Evolutionary conservation across 345 rosid species (phyloP), one percentile per base, ranked within the genome.

Genomic region (Pelargonium nanum): DNA sequence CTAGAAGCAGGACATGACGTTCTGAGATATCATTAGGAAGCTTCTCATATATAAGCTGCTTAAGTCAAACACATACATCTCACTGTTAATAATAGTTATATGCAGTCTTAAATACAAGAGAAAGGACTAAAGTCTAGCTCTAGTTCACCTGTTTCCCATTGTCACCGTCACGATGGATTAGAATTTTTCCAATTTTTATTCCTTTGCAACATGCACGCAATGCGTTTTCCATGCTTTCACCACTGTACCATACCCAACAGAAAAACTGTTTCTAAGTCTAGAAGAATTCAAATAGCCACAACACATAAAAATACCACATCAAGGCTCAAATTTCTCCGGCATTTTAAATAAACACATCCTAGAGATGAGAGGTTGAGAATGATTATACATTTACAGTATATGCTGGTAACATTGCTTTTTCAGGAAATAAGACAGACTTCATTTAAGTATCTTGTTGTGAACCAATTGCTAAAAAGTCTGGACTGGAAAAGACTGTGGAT

Each of bases 211-310:
- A 87, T 3, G 97, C 97, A 8, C 95, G 99, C 58, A 94, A 66
- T 8, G 99, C 96, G 52, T 94, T 90, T 86, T 94, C 97, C 99
- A 90, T 94, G 81, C 97, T 94, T 74, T 94, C 99, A 67, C 99
- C 97, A 78, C 99, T 94, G 70, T 28, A 61, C 70, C 66, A 72
- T n/a, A 24, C n/a, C 22, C 15, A 23, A 53, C 48, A 61, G 57
- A 19, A 6, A 26, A 40, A 54, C 15, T 40, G 48, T 40, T 40
- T 6, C 48, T 12, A 15, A 40, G 48, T 40, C 15, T 40, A 40
- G 15, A 40, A 6, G 16, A 40, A 17, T 8, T 12, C 48, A 40
- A 40, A 40, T 40, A 40, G 0, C 48, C 6, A 40, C 16, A 6
- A 15, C 15, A 40, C 17, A 6, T 15, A 40, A 40, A 40, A 6